phyloP scores from a whole-genome alignment of 83 land plant genomes.

The Picea abies region DNA sequence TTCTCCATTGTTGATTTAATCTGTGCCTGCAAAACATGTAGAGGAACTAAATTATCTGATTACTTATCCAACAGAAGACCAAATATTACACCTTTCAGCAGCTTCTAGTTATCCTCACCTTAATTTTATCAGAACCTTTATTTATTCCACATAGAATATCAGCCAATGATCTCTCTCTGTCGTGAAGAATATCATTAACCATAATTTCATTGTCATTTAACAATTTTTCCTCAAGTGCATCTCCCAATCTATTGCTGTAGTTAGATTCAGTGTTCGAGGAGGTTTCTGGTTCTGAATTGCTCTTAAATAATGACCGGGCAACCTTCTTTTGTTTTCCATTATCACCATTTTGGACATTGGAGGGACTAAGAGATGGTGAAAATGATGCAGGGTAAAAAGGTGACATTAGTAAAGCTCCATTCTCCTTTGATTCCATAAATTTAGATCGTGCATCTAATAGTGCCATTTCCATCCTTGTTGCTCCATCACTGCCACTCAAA shows the following conservation, averaged over 20 bases:
- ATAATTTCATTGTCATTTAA: conserved; percentile 70
- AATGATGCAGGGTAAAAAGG: conserved; percentile 56
- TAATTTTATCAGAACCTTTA: conserved; percentile 23
- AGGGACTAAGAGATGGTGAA: conserved; percentile 23
- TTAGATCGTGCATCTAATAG: conserved; percentile 67
- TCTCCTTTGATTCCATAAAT: conserved; percentile 67
- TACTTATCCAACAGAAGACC: background rate
- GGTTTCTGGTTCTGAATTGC: conserved; percentile 10
- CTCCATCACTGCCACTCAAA: conserved; percentile 84
- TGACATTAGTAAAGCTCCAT: conserved; percentile 51
- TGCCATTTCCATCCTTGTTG: conserved; percentile 81
- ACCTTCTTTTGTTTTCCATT: conserved; percentile 33
- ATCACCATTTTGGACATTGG: background rate
- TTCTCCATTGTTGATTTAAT: conserved; percentile 83
- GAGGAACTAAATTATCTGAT: background rate
- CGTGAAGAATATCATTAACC: conserved; percentile 89
- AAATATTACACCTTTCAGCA: background rate
- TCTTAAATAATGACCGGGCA: conserved; percentile 47
- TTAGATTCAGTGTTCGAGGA: background rate
- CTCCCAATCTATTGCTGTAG: background rate
- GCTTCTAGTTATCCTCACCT: conserved; percentile 32
- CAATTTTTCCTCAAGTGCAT: conserved; percentile 15
- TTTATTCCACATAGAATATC: conserved; percentile 21
- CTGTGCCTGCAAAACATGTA: conserved; percentile 46
- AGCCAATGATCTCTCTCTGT: conserved; percentile 33